A percentile compares a stretch with the other conserved stretches of the same genome.
These are phyloP conservation scores for Euphorbia schlechtendalii DNA, from an alignment of 441 rosid species.

Conservation along the genomic window DNA sequence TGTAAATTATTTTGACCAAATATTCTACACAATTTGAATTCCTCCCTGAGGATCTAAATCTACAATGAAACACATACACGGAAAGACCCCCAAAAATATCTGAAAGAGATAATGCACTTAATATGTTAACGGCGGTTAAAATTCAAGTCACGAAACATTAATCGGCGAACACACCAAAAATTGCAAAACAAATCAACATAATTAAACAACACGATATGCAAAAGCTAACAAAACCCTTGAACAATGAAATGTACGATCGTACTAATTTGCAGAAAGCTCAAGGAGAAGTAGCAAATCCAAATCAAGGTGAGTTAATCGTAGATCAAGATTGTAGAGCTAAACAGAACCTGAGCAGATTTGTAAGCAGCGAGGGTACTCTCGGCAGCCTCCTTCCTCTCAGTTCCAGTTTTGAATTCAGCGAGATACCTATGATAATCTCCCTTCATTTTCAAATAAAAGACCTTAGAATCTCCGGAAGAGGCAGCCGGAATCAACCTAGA, in stretches of 20 bases:
- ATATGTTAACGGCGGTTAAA: background rate
- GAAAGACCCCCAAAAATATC: background rate
- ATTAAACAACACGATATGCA: background rate
- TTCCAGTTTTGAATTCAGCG: constrained; percentile 82
- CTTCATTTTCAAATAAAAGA: constrained; percentile 85
- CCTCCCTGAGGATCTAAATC: background rate
- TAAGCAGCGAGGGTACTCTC: constrained; percentile 86
- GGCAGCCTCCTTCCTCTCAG: constrained; percentile 93
- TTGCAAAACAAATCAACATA: background rate
- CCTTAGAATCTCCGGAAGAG: constrained; percentile 78
- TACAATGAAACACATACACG: background rate
- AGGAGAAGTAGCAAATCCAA: background rate
- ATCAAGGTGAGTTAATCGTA: background rate
- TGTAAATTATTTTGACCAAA: background rate
- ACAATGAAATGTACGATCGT: background rate
- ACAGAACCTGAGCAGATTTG: constrained; percentile 77
- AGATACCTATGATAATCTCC: too few relatives aligned
- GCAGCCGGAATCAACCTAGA: constrained; percentile 76
- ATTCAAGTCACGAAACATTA: too few relatives aligned
- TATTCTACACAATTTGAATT: background rate
- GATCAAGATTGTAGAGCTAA: background rate
- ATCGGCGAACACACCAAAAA: background rate
- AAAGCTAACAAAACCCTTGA: too few relatives aligned
- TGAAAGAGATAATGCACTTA: background rate
- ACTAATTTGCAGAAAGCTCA: too few relatives aligned